Percentiles rank a stretch among this genome's conserved stretches.
phyloP scores from a whole-genome alignment of 305 asterid genomes.

The Salvia sclarea region DNA sequence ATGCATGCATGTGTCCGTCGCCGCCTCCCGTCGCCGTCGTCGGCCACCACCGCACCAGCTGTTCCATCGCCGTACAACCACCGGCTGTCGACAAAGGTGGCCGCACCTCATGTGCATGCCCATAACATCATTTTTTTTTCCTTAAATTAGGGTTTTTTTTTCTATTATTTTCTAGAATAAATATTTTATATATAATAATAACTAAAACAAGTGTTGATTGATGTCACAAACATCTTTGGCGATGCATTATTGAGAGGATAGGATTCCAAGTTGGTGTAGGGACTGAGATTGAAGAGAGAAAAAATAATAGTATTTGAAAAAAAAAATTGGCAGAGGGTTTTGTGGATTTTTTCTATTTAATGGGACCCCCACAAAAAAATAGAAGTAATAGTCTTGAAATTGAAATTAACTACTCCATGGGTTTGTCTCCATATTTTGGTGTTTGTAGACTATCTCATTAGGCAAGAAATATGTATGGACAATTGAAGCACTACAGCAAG shows the following conservation, averaged over 20 bases:
- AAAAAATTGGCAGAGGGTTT: constrained; percentile 43
- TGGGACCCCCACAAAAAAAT: constrained; percentile 26
- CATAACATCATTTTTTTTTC: constrained; percentile 43
- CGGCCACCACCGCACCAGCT: constrained; percentile 26
- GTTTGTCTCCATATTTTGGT: constrained; percentile 28
- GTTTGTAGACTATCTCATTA: constrained; percentile 30
- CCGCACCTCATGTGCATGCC: constrained; percentile 64
- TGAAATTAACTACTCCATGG: constrained; percentile 27
- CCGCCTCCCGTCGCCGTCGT: constrained; percentile 14
- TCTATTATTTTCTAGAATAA: constrained; percentile 2
- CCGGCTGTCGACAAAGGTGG: constrained; percentile 39
- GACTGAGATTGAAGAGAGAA: constrained; percentile 28
- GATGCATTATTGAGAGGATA: constrained; percentile 48
- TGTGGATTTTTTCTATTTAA: constrained; percentile 29
- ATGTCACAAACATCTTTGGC: constrained; percentile 31
- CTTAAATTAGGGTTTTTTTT: constrained; percentile 20
- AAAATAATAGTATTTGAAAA: too few relatives aligned
- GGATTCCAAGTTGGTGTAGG: constrained; percentile 46
- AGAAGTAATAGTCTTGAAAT: constrained; percentile 10
- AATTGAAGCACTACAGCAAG: constrained; percentile 30
- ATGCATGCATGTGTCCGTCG: constrained; percentile 31
- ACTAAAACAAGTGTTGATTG: constrained; percentile 27
- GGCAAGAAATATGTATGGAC: constrained; percentile 39
- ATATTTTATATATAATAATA: background rate
- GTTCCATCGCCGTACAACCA: constrained; percentile 34